Evolutionary conservation across 2,329 filamentous ascomycete genomes (phyloP), one percentile per base, ranked within the genome.

Genomic region (Phaeosphaeriaceae sp.): DNA sequence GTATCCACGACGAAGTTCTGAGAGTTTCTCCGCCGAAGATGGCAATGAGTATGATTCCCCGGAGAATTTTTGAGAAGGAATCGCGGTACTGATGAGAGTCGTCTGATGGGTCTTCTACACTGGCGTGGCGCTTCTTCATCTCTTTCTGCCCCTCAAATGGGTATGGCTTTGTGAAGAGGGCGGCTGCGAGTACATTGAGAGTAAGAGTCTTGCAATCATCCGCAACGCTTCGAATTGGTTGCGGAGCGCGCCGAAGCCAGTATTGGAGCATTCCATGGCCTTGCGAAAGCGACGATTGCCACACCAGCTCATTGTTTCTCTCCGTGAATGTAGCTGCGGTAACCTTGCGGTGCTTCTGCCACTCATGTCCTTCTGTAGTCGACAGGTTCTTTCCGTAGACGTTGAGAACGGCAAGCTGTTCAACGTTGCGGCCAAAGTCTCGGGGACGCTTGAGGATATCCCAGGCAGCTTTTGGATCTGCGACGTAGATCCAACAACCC

Each of bases 311-410:
- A 29, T 68, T 67, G 38, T 61, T 65, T 29, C 51, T 56, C 40
- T 68, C 66, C 3, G 51, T 65, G 37, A 70, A 68, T 4, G 60
- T 56, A 18, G 49, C 34, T 1, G 45, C 52, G 1, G 63, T 63
- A n/a, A 63, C 43, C 44, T 64, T 66, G 8, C 64, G 58, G 29
- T 67, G 64, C n/a, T 48, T 51, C 38, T 60, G 48, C 64, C 66
- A 70, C 15, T 64, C 64, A 6, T 56, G n/a, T 6, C 49, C 63
- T 21, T 66, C 61, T 5, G 59, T 56, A 4, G 58, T 62, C 4
- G 53, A 54, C 1, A 65, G 16, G 32, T 61, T 64, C 44, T 58
- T 60, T 2, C 57, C 60, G 32, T 60, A 66, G 7, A 64, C 52
- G 29, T 64, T 59, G 21, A 62, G 15, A 13, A 66, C 48, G 1